These are phyloP conservation scores for Cryptococcus depauperatus DNA, from an alignment of 1,284 basidiomycete genomes.

Conservation along the genomic window DNA sequence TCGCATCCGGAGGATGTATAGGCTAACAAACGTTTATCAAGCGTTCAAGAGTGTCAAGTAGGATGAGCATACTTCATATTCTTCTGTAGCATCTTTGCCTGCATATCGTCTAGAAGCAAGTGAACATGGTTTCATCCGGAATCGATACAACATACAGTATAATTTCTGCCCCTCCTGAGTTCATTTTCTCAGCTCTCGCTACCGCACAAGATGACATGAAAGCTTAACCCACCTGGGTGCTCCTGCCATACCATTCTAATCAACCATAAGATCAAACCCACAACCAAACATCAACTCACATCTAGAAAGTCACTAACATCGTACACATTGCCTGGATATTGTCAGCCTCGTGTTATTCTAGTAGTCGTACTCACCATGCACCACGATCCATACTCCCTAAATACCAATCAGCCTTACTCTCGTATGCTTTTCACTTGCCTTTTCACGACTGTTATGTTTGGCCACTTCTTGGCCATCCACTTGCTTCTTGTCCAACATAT, in stretches of 20 bases:
- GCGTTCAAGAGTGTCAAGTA: constrained; percentile 76
- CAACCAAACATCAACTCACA: constrained; percentile 53
- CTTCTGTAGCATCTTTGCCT: constrained; percentile 67
- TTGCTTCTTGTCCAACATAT: constrained; percentile 20
- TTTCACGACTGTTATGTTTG: constrained; percentile 41
- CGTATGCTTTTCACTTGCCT: constrained; percentile 18
- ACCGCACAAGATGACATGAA: too few relatives aligned
- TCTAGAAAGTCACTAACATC: constrained; percentile 67
- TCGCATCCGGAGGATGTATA: constrained; percentile 80
- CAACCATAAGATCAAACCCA: too few relatives aligned
- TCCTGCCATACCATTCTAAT: constrained; percentile 40
- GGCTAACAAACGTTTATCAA: constrained; percentile 55
- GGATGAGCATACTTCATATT: constrained; percentile 54
- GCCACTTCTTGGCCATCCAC: constrained; percentile 42
- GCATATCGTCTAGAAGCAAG: constrained; percentile 53
- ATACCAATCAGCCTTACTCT: constrained; percentile 2
- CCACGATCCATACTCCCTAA: constrained; percentile 78
- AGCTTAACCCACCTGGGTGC: constrained; percentile 53
- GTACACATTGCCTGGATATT: constrained; percentile 54
- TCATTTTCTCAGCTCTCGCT: too few relatives aligned
- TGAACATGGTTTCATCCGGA: not conserved
- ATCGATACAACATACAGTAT: constrained; percentile 43
- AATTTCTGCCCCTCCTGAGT: constrained; percentile 54
- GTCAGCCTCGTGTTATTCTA: not conserved
- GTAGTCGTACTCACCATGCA: constrained; percentile 56